These are phyloP conservation scores for Knufia fluminis DNA, from an alignment of 2,329 filamentous ascomycete species.

Conservation along the genomic window DNA sequence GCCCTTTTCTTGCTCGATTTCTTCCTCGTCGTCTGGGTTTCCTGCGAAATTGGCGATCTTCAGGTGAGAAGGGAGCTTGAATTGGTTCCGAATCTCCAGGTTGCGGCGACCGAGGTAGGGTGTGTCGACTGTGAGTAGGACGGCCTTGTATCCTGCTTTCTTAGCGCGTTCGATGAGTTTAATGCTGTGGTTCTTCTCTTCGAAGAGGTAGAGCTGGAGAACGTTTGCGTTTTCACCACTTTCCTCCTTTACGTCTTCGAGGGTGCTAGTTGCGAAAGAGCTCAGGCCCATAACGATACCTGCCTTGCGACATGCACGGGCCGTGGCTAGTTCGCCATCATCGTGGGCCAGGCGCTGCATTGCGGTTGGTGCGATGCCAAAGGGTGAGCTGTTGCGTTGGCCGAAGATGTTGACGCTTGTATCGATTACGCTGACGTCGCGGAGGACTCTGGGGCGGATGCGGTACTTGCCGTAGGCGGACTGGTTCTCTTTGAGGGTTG, in stretches of 20 bases:
- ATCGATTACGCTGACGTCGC: conserved; percentile 30
- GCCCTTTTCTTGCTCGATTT: conserved; percentile 35
- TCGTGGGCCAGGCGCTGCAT: conserved; percentile 42
- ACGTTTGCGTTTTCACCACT: conserved; percentile 27
- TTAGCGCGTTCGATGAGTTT: conserved; percentile 33
- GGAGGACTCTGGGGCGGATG: conserved; percentile 32
- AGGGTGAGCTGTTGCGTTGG: conserved; percentile 34
- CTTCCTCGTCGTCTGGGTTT: conserved; percentile 39
- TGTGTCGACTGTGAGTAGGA: conserved; percentile 45
- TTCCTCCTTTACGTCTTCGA: conserved; percentile 37
- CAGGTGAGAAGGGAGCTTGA: conserved; percentile 18
- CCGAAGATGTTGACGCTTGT: conserved; percentile 36
- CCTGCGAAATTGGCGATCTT: conserved; percentile 25
- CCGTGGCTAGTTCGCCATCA: conserved; percentile 41
- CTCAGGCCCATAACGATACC: conserved; percentile 38
- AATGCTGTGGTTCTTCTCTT: conserved; percentile 33
- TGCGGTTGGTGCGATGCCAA: conserved; percentile 43
- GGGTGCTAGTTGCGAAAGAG: conserved; percentile 32
- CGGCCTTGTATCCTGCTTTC: conserved; percentile 40
- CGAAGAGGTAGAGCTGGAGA: conserved; percentile 45
- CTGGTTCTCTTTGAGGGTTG: conserved; percentile 22
- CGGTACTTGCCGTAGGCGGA: conserved; percentile 27
- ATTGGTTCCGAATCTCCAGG: conserved; percentile 21
- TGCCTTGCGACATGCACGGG: conserved; percentile 32
- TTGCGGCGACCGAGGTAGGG: conserved; percentile 40